Conservation (phyloP, 257 asterid genomes). For the Nicotiana noctiflora region DNA sequence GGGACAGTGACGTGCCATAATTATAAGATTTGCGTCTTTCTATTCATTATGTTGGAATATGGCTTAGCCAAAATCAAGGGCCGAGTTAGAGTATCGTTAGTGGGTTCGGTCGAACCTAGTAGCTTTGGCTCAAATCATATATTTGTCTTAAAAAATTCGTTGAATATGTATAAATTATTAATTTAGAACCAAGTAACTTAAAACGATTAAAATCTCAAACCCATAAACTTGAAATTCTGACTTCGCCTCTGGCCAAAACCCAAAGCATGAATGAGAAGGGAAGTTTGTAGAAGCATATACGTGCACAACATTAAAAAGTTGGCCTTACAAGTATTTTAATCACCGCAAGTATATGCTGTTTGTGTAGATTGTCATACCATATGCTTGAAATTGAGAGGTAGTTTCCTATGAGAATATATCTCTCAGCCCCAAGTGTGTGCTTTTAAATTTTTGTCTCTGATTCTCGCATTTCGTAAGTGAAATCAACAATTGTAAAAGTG, state of each 20-base stretch:
- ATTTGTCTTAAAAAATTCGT: no score
- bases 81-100: no score
- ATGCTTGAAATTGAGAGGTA: not conserved
- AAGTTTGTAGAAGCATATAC: not conserved
- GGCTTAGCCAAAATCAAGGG: not conserved
- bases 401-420: not conserved
- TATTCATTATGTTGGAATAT: not conserved
- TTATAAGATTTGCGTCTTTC: not conserved
- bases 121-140: no score
- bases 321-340: conserved; percentile 4
- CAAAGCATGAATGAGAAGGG: not conserved
- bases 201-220: no score
- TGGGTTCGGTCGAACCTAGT: no score
- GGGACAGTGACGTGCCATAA: not conserved
- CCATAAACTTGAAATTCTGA: no score
- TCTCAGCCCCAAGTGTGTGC: not conserved
- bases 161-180: no score
- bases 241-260: not conserved
- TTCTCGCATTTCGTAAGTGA: not conserved
- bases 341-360: conserved; percentile 1
- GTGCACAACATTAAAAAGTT: not conserved
- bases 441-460: not conserved
- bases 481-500: no score
- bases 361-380: not conserved
- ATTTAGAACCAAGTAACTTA: no score